Evolutionary conservation across 805 yeast genomes (phyloP), one percentile per base, ranked within the genome.

Genomic region (Sugiyamaella smithiae): DNA sequence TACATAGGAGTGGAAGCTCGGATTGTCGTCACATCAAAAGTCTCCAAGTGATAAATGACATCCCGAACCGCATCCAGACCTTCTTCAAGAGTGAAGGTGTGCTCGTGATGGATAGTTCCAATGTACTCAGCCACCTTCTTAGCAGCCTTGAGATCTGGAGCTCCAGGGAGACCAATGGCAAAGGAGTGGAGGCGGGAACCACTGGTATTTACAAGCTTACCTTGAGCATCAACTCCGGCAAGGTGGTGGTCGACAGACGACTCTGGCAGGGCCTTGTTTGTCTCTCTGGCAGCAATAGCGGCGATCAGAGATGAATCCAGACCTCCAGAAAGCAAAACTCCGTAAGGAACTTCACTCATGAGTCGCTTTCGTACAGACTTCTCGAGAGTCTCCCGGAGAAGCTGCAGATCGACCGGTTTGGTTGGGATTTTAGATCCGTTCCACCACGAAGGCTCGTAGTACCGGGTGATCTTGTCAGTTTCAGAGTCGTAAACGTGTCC

Each of bases 1-100:
- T 90, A 93, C 99, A 93, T 93, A 59, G 99, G 99, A 36, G 99
- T 93, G 7, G 98, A 90, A 28, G 99, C 99, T 73, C 99, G 84
- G 67, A 93, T 90, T 44, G 99, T 93, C 59, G 99, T 93, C 57
- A 93, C 99, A 68, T 93, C 99, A 64, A 84, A 93, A 29, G 99
- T 93, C 75, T 93, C 99, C 68, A 93, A 78, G 72, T 91, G 97
- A 72, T 82, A 82, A 60, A 93, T 93, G 51, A 91, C 98, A 68
- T 93, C 99, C 60, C 84, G 78, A 59, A 93, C 78, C 7, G 99
- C 93, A 67, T 93, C 98, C 60, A 93, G 77, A 68, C 99, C 99
- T 67, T 93, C 99, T 67, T 93, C 86, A 59, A 93, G 73, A 25
- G 99, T 91, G 76, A 93, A 93, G 49, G 95, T 90, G 74, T 91